Conservation (phyloP, 768 basidiomycete genomes). For the Suillus americanus region DNA sequence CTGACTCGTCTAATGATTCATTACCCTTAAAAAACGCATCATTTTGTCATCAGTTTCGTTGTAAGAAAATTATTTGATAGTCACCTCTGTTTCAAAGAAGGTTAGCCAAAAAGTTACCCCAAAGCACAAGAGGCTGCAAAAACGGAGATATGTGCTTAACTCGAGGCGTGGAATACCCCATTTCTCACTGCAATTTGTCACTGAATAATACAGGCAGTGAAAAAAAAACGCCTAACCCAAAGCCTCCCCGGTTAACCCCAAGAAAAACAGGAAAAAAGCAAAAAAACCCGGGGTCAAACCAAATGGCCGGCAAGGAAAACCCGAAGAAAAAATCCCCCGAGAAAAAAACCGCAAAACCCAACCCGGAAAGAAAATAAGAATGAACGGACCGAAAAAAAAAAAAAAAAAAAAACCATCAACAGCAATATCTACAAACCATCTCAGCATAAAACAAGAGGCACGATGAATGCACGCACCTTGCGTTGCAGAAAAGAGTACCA, state of each 20-base stretch:
- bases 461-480: conserved; percentile 61
- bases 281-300: conserved; percentile 96
- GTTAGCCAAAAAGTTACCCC: conserved; percentile 86
- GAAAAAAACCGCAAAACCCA: no score
- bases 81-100: conserved; percentile 86
- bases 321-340: no score
- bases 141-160: conserved; percentile 77
- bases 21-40: conserved; percentile 54
- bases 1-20: conserved; percentile 67
- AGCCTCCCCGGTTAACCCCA: no score
- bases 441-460: conserved; percentile 17
- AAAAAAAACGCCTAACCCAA: no score
- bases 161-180: conserved; percentile 77
- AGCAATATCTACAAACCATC: conserved; percentile 72
- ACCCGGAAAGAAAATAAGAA: no score
- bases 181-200: conserved; percentile 45
- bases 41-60: background rate
- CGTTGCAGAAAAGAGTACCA: conserved; percentile 95
- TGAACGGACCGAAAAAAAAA: no score
- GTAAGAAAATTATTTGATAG: conserved; percentile 14
- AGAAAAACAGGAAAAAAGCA: no score
- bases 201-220: conserved; percentile 14
- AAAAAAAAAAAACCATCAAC: no score
- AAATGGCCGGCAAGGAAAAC: no score
- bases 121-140: conserved; percentile 83